phyloP scores from a whole-genome alignment of 73 alveolate species.

The Paraurostyla sp. region DNA sequence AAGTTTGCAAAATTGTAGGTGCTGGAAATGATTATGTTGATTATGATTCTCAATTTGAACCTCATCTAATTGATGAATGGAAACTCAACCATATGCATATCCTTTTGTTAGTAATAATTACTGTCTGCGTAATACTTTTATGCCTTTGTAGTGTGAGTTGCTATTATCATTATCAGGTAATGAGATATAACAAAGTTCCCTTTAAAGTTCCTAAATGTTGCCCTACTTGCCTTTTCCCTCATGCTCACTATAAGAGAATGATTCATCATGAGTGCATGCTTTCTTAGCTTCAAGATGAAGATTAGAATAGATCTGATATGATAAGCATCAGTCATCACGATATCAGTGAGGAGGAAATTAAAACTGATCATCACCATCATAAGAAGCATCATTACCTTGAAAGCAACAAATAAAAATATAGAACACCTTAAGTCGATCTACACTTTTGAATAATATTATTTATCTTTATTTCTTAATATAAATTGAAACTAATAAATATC shows the following conservation, averaged over 20 bases:
- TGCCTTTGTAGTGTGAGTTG: not conserved
- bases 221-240: not conserved
- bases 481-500: too few relatives aligned
- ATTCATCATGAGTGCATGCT: not conserved
- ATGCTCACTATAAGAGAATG: not conserved
- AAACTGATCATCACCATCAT: too few relatives aligned
- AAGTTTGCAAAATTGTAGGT: not conserved
- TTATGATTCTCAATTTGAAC: not conserved
- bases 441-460: too few relatives aligned
- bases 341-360: not conserved
- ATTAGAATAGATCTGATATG: not conserved
- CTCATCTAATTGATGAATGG: not conserved
- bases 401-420: too few relatives aligned
- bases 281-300: not conserved
- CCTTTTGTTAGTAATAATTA: not conserved
- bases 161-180: constrained; percentile 12
- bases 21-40: not conserved
- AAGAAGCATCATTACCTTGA: too few relatives aligned
- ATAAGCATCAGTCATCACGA: not conserved
- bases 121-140: not conserved
- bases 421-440: too few relatives aligned
- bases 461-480: too few relatives aligned
- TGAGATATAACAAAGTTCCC: not conserved
- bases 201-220: constrained; percentile 1
- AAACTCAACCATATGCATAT: not conserved